These are phyloP conservation scores for Chaetomiaceae sp. DNA, from an alignment of 2,329 filamentous ascomycete species.

Conservation along the genomic window DNA sequence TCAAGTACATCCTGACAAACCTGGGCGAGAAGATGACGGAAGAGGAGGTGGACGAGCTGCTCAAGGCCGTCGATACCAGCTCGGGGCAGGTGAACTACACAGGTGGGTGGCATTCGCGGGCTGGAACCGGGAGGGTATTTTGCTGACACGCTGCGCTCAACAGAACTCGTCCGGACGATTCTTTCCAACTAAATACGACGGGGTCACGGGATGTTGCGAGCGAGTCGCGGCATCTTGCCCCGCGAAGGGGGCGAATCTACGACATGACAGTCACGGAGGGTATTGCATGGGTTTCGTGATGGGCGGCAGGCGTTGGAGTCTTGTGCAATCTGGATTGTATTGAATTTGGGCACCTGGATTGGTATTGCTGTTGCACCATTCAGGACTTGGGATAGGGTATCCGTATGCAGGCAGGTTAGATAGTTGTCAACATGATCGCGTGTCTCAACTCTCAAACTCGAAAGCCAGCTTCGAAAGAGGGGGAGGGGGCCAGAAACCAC, in stretches of 20 bases:
- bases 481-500: too few species aligned
- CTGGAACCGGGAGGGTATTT: background rate
- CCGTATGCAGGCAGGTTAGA: constrained; percentile 6
- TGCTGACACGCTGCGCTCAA: constrained; percentile 7
- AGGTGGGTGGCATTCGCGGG: constrained; percentile 50
- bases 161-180: constrained; percentile 80
- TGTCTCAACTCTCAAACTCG: too few species aligned
- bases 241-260: constrained; percentile 10
- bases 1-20: constrained; percentile 97
- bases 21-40: constrained; percentile 99
- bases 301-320: constrained; percentile 27
- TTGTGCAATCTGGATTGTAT: constrained; percentile 23
- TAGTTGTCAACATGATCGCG: too few species aligned
- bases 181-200: constrained; percentile 63
- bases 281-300: constrained; percentile 22
- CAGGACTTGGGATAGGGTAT: constrained; percentile 19
- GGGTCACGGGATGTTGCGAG: background rate
- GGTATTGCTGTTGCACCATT: constrained; percentile 16
- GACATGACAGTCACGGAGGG: constrained; percentile 8
- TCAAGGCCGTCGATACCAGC: constrained; percentile 96
- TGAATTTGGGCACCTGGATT: constrained; percentile 21
- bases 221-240: constrained; percentile 11
- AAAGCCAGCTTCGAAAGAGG: too few species aligned
- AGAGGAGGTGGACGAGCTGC: constrained; percentile 95
- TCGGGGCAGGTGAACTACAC: constrained; percentile 97